Evolutionary conservation across 805 yeast genomes (phyloP).

Genomic region (Candida verbasci): DNA sequence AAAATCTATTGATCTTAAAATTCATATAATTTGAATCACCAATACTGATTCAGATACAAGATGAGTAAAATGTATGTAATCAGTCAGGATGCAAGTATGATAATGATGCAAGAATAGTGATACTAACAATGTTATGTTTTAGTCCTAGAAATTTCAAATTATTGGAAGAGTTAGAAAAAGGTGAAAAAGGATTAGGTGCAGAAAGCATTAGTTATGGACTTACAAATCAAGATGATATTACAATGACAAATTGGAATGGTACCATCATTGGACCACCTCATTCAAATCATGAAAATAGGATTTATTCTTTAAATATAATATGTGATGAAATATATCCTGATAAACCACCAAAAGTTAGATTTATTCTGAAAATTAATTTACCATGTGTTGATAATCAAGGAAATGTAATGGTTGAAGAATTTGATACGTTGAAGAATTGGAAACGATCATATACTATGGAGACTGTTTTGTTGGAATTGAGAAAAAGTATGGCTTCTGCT

Average conservation of each 20-base stretch:
- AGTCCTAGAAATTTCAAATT: slow-evolving; percentile 93
- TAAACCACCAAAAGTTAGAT: slow-evolving; percentile 77
- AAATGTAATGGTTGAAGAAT: slow-evolving; percentile 40
- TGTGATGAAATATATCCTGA: slow-evolving; percentile 89
- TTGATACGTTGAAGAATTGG: slow-evolving; percentile 79
- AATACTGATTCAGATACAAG: no score
- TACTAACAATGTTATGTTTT: no score
- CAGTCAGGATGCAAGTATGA: no score
- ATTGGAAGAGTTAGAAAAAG: slow-evolving; percentile 94
- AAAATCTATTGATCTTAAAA: no score
- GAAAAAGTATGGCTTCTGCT: slow-evolving; percentile 80
- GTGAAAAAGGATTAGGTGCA: slow-evolving; percentile 96
- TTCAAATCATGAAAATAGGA: slow-evolving; percentile 82
- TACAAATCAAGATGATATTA: slow-evolving; percentile 82
- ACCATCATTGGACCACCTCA: slow-evolving; percentile 98
- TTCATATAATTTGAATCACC: no score
- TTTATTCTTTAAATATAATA: slow-evolving; percentile 74
- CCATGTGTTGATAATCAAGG: slow-evolving; percentile 82
- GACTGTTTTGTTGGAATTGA: slow-evolving; percentile 78
- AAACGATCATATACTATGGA: slow-evolving; percentile 90
- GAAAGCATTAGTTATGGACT: slow-evolving; percentile 96
- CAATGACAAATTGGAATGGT: slow-evolving; percentile 96
- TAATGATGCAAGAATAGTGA: no score
- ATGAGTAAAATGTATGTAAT: no score
- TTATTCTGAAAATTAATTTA: slow-evolving; percentile 79